Conservation (phyloP, 2,329 filamentous ascomycete genomes). For the Cryphonectria naterciae region DNA sequence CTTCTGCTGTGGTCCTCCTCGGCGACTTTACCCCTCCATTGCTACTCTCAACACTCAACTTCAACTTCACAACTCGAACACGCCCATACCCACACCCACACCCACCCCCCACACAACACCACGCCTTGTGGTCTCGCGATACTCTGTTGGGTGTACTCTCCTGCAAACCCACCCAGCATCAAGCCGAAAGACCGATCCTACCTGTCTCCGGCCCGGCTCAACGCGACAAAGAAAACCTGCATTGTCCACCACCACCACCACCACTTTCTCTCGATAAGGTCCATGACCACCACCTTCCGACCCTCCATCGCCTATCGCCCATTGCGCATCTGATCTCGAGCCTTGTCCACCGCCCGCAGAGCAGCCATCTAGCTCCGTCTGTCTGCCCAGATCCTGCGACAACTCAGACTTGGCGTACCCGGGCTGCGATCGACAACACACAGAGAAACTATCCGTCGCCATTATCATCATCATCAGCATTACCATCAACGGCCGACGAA, state of each 20-base stretch:
- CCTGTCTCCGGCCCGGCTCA: not conserved
- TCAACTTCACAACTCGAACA: not conserved
- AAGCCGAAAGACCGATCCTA: not conserved
- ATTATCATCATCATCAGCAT: not conserved
- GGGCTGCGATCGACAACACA: not conserved
- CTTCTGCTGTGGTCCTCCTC: not conserved
- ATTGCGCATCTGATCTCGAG: not conserved
- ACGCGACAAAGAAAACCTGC: constrained; percentile 3
- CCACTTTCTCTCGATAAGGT: not conserved
- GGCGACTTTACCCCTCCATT: not conserved
- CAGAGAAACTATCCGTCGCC: not conserved
- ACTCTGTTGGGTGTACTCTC: not conserved
- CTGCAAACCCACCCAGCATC: not conserved
- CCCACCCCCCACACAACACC: not conserved
- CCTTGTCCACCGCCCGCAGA: not conserved
- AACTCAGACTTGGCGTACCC: not conserved
- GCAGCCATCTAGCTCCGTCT: not conserved
- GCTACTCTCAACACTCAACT: not conserved
- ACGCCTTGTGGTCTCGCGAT: not conserved
- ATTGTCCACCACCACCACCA: not conserved
- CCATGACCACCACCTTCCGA: not conserved
- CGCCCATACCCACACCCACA: no score
- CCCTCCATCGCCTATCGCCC: not conserved
- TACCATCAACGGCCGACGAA: no score
- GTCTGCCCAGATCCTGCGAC: not conserved